Conservation (phyloP, 2,329 filamentous ascomycete species). For the Emmonsiellopsis sp. region DNA sequence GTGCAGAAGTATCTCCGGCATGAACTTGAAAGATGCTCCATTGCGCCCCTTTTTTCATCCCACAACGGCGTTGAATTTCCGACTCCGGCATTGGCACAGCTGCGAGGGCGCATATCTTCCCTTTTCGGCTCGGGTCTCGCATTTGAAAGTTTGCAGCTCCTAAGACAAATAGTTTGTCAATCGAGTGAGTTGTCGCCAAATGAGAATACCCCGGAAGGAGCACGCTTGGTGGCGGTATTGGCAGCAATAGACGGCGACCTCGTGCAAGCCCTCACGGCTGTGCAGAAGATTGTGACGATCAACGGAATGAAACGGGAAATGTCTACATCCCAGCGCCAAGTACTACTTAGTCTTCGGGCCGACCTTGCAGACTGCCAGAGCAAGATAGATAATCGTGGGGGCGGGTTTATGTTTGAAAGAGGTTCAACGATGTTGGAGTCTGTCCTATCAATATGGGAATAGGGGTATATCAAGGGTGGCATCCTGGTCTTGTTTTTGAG, state of each 20-base stretch:
- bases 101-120: conserved; percentile 3
- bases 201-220: conserved; percentile 2
- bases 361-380: conserved; percentile 5
- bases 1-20: conserved; percentile 6
- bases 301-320: conserved; percentile 5
- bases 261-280: conserved; percentile 27
- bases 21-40: conserved; percentile 1
- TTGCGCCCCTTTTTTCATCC: background rate
- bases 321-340: conserved; percentile 4
- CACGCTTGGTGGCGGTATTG: conserved; percentile 9
- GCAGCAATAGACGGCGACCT: conserved; percentile 27
- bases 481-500: background rate
- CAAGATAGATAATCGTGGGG: conserved; percentile 3
- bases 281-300: conserved; percentile 18
- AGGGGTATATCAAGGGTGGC: background rate
- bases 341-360: conserved; percentile 5
- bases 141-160: conserved; percentile 5
- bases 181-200: background rate
- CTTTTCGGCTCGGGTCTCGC: conserved; percentile 7
- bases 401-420: conserved; percentile 15
- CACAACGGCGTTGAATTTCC: background rate
- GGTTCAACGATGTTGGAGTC: conserved; percentile 9
- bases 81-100: conserved; percentile 4
- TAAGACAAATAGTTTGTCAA: conserved; percentile 6
- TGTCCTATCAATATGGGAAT: conserved; percentile 7